Conservation (phyloP, 495 filamentous ascomycete genomes). For the Platismatia glauca region DNA sequence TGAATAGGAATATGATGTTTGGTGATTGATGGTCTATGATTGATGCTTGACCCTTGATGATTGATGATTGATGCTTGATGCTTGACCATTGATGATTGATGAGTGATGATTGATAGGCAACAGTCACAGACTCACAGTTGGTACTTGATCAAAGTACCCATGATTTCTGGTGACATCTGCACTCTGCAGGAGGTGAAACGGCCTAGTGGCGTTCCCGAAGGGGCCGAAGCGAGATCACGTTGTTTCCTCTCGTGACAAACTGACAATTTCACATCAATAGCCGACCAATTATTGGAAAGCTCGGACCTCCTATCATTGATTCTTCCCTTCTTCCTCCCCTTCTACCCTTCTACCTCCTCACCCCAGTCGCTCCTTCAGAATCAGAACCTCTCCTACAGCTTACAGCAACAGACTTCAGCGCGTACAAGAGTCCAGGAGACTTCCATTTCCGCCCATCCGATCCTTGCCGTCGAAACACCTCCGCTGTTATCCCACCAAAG, state of each 20-base stretch:
- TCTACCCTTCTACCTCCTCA: constrained; percentile 21
- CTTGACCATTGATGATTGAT: not conserved
- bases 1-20: no score
- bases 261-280: constrained; percentile 5
- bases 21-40: not conserved
- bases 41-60: not conserved
- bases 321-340: constrained; percentile 15
- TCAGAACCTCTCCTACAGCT: constrained; percentile 11
- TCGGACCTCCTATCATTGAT: constrained; percentile 13
- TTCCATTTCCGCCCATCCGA: constrained; percentile 1
- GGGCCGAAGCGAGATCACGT: not conserved
- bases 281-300: constrained; percentile 3
- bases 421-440: constrained; percentile 12
- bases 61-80: not conserved
- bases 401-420: not conserved
- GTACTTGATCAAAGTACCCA: not conserved
- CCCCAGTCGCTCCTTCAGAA: constrained; percentile 22
- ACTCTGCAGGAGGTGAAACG: not conserved
- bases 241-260: constrained; percentile 6
- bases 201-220: not conserved
- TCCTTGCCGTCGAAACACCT: not conserved
- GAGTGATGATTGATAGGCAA: not conserved
- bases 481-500: not conserved
- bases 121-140: no score
- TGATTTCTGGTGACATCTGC: not conserved